A percentile compares a stretch with the other conserved stretches of the same genome.
phyloP scores from a whole-genome alignment of 2,329 filamentous ascomycete genomes.

The Talaromyces albobiverticillius region DNA sequence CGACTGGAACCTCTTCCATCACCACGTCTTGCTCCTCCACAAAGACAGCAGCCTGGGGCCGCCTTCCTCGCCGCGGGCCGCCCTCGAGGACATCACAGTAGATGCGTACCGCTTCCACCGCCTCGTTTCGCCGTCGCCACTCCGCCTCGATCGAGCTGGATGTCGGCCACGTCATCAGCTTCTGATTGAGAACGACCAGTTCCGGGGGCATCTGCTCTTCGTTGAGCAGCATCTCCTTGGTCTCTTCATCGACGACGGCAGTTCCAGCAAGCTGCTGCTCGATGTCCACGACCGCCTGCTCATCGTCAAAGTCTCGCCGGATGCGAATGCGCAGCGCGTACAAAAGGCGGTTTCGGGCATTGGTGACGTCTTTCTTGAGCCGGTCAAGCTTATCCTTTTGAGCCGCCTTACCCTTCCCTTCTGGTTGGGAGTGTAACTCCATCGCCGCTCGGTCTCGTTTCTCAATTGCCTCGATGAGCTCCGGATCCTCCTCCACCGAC shows the following conservation, averaged over 20 bases:
- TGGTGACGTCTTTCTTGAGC: constrained; percentile 10
- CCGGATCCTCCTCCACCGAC: constrained; percentile 20
- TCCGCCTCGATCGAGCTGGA: constrained; percentile 17
- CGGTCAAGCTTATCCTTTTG: not conserved
- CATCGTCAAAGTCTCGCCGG: constrained; percentile 15
- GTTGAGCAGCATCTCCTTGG: constrained; percentile 13
- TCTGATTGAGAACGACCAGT: constrained; percentile 15
- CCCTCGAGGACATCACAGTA: constrained; percentile 16
- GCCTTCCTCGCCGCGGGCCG: constrained; percentile 10
- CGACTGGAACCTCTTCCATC: not conserved
- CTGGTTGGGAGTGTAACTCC: no score
- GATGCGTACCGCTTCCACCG: constrained; percentile 13
- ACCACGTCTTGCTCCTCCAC: not conserved
- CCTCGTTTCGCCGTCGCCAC: constrained; percentile 15
- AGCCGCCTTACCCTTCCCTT: not conserved
- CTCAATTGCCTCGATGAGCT: constrained; percentile 16
- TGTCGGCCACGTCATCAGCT: constrained; percentile 15
- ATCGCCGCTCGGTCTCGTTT: no score
- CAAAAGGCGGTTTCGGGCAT: constrained; percentile 15
- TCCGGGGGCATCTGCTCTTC: constrained; percentile 14
- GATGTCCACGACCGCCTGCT: constrained; percentile 19
- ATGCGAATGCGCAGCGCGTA: constrained; percentile 12
- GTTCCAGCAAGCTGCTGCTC: constrained; percentile 18
- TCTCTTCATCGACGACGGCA: constrained; percentile 17
- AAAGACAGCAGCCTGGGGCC: not conserved